Conservation (phyloP, 768 basidiomycete genomes). For the Gyrodon lividus region DNA sequence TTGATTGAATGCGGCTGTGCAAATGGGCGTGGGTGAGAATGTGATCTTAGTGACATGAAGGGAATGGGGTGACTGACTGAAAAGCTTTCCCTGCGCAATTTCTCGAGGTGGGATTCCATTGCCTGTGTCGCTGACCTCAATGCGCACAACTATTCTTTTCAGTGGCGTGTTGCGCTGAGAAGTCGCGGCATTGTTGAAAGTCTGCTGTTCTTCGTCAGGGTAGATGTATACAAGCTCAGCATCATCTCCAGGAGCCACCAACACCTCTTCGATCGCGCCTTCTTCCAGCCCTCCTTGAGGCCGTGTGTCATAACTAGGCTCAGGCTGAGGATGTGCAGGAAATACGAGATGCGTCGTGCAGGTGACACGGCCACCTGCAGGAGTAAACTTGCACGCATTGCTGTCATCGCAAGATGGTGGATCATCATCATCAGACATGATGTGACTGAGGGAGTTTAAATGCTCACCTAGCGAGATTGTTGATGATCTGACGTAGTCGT, state of each 20-base stretch:
- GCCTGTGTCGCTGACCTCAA: slow-evolving; percentile 80
- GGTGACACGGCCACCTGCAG: slow-evolving; percentile 61
- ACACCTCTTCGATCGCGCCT: slow-evolving; percentile 24
- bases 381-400: slow-evolving; percentile 82
- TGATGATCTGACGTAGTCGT: slow-evolving; percentile 75
- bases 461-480: slow-evolving; percentile 72
- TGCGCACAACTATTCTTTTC: slow-evolving; percentile 76
- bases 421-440: slow-evolving; percentile 1
- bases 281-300: slow-evolving; percentile 5
- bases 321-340: slow-evolving; percentile 17
- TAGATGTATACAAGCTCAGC: slow-evolving; percentile 16
- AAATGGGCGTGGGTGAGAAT: slow-evolving; percentile 6
- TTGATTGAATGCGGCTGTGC: slow-evolving; percentile 69
- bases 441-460: background rate
- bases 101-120: slow-evolving; percentile 63
- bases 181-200: background rate
- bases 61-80: slow-evolving; percentile 49
- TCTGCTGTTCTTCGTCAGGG: background rate
- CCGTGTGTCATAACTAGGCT: slow-evolving; percentile 4
- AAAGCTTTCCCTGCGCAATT: slow-evolving; percentile 68
- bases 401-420: slow-evolving; percentile 30
- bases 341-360: slow-evolving; percentile 65
- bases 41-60: background rate
- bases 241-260: slow-evolving; percentile 34
- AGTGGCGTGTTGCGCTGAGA: slow-evolving; percentile 23